Evolutionary conservation across 805 yeast genomes (phyloP), one percentile per base, ranked within the genome.

Genomic region (Lachancea nothofagi): DNA sequence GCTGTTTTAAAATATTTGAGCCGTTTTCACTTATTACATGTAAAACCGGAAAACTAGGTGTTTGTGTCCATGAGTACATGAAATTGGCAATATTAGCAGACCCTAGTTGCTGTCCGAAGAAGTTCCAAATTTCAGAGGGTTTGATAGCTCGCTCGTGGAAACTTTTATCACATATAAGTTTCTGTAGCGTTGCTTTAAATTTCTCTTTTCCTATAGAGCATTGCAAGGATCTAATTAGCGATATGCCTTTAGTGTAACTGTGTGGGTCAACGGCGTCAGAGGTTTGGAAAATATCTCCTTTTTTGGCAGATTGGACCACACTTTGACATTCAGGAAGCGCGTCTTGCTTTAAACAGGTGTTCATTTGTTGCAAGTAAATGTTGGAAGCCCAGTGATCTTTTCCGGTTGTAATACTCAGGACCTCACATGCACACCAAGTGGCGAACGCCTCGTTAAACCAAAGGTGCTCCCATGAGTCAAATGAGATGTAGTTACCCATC

Each of bases 371-470:
- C 7, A 59, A 27, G 42, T 57, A 59, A 3, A 42, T 53, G 12
- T 43, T 47, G 2, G 55, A 50, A 2, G 29, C 28, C 57, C 59
- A 59, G 34, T 53, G 51, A 19, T 48, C 38, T 17, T 50, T 46
- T 17, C 44, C 40, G 2, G 59, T 61, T 24, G 54, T 32, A 17
- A 54, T 46, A 23, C 60, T 57, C 12, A 78, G 52, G 0, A 75
- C 50, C 36, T 66, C 65, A 48, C 71, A 70, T 1, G 88, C 84
- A 48, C 78, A 66, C 69, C 78, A 80, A 0, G 93, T 83, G 0
- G 94, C 93, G 62, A 83, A 80, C 2, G 84, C 65, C 62, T 84
- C 94, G 51, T 82, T 81, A 41, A 84, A 63, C 89, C 93, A 83
- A 27, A 83, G 62, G 51, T 73, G 69, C 36, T 71, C 72, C 81